These are phyloP conservation scores for Epichloe gansuensis DNA, from an alignment of 2,329 filamentous ascomycete genomes.

Conservation along the genomic window DNA sequence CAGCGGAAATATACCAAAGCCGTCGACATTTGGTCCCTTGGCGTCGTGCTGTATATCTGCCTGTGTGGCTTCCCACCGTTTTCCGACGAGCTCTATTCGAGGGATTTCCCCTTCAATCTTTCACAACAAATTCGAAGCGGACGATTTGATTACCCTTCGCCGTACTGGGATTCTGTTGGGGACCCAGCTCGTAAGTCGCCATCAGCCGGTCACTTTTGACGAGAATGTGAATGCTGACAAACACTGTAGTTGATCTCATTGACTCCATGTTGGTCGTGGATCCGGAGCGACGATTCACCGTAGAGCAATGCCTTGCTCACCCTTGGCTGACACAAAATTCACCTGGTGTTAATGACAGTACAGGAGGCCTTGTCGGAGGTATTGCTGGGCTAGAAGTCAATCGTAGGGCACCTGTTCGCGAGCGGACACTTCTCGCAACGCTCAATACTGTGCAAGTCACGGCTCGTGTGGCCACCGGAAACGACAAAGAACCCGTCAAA, in stretches of 20 bases:
- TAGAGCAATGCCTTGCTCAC: slow-evolving; percentile 84
- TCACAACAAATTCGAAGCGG: slow-evolving; percentile 84
- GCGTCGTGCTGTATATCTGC: slow-evolving; percentile 96
- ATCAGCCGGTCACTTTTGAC: too few relatives aligned
- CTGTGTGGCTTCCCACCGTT: slow-evolving; percentile 95
- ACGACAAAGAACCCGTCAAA: slow-evolving; percentile 51
- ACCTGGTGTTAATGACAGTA: slow-evolving; percentile 66
- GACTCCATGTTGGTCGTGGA: slow-evolving; percentile 90
- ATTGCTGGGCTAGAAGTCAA: slow-evolving; percentile 73
- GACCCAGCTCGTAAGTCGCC: slow-evolving; percentile 53
- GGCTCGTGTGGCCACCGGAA: slow-evolving; percentile 40
- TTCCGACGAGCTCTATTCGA: slow-evolving; percentile 77
- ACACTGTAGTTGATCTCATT: slow-evolving; percentile 59
- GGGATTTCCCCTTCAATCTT: slow-evolving; percentile 73
- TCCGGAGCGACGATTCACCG: slow-evolving; percentile 67
- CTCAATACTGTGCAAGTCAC: slow-evolving; percentile 60
- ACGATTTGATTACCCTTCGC: slow-evolving; percentile 86
- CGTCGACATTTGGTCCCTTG: slow-evolving; percentile 92
- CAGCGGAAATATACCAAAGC: slow-evolving; percentile 86
- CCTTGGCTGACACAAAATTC: slow-evolving; percentile 66
- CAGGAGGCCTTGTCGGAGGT: slow-evolving; percentile 81
- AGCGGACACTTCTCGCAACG: slow-evolving; percentile 73
- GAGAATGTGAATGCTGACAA: not conserved
- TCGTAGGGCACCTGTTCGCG: slow-evolving; percentile 64
- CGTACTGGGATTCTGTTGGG: slow-evolving; percentile 61